Percentiles rank a stretch among this genome's conserved stretches.
Conservation (phyloP, 75 land plant genomes). For the Cunninghamia lanceolata region DNA sequence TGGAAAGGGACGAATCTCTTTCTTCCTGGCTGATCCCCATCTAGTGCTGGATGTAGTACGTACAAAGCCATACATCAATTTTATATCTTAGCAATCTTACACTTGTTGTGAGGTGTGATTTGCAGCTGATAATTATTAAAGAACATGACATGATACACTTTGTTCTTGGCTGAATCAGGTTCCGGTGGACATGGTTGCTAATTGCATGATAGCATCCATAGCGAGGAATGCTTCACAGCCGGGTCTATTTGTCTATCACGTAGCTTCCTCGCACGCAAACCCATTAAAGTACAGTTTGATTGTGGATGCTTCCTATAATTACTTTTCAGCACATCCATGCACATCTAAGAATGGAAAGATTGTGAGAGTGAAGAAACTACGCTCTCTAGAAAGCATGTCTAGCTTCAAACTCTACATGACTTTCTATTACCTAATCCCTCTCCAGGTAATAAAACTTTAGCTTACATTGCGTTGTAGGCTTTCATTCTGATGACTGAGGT, state of each 20-base stretch:
- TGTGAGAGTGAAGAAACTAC: too few relatives aligned
- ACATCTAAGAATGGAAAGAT: too few relatives aligned
- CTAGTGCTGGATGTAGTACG: slow-evolving; percentile 60
- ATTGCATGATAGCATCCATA: slow-evolving; percentile 58
- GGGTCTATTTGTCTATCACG: slow-evolving; percentile 45
- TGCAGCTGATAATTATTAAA: not conserved
- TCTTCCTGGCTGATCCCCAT: slow-evolving; percentile 27
- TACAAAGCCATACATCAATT: not conserved
- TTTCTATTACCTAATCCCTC: too few relatives aligned
- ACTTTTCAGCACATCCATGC: slow-evolving; percentile 19
- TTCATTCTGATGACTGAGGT: not conserved
- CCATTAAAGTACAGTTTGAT: slow-evolving; percentile 36
- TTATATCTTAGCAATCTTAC: too few relatives aligned
- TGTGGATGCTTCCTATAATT: slow-evolving; percentile 22
- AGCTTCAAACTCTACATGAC: too few relatives aligned
- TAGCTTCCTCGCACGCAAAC: slow-evolving; percentile 61
- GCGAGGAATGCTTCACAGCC: slow-evolving; percentile 36
- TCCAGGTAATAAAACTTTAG: not conserved
- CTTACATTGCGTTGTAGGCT: too few relatives aligned
- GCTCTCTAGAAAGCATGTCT: too few relatives aligned
- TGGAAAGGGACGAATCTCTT: slow-evolving; percentile 22
- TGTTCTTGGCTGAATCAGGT: slow-evolving; percentile 51
- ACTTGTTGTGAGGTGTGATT: too few relatives aligned
- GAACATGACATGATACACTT: not conserved
- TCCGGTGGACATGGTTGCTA: slow-evolving; percentile 80